Percentiles rank a stretch among this genome's conserved stretches.
phyloP scores from a whole-genome alignment of 805 yeast species.

The Saccharomycopsis fodiens region DNA sequence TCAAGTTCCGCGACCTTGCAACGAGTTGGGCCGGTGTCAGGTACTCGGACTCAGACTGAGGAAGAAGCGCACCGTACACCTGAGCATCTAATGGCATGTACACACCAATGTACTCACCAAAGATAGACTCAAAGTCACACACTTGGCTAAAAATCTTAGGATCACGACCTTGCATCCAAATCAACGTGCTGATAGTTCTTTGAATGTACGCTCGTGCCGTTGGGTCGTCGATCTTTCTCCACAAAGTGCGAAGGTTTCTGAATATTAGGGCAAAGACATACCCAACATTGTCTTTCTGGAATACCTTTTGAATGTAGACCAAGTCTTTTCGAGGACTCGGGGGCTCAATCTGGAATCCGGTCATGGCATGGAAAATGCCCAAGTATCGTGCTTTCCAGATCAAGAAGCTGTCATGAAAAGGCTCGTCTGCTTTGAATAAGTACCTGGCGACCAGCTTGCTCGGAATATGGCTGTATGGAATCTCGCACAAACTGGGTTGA shows the following conservation, averaged over 20 bases:
- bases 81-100: background rate
- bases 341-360: slow-evolving; percentile 22
- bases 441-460: background rate
- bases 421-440: background rate
- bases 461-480: background rate
- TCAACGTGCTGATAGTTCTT: background rate
- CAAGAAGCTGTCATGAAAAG: slow-evolving; percentile 16
- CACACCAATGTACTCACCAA: slow-evolving; percentile 2
- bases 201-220: background rate
- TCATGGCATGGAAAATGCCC: slow-evolving; percentile 25
- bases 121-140: slow-evolving; percentile 8
- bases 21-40: background rate
- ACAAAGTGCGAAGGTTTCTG: background rate
- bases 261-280: slow-evolving; percentile 12
- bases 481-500: background rate
- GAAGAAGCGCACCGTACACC: background rate
- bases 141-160: background rate
- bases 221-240: background rate
- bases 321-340: slow-evolving; percentile 11
- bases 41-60: background rate
- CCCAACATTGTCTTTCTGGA: slow-evolving; percentile 2
- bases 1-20: background rate
- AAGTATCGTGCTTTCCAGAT: slow-evolving; percentile 30
- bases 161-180: background rate
- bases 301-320: slow-evolving; percentile 4